These are phyloP conservation scores for Pseudogymnoascus sp. DNA, from an alignment of 2,329 filamentous ascomycete genomes.

Conservation along the genomic window DNA sequence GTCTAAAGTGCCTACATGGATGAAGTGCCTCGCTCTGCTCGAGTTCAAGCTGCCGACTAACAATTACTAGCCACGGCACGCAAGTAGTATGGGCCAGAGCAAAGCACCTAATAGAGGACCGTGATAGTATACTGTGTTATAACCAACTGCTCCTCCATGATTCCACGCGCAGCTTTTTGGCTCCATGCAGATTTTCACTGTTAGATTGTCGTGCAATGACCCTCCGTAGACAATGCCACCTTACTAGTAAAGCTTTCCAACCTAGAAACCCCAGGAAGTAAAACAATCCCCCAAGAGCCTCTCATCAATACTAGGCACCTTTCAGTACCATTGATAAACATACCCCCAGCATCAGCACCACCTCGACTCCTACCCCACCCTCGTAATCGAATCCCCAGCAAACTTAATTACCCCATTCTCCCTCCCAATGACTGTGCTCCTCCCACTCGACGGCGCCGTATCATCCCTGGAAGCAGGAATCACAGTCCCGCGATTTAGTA, in stretches of 20 bases:
- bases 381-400: not conserved
- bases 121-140: not conserved
- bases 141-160: not conserved
- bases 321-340: not conserved
- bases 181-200: not conserved
- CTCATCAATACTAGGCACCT: not conserved
- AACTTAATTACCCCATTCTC: not conserved
- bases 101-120: not conserved
- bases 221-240: not conserved
- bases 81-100: not conserved
- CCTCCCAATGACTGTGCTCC: not conserved
- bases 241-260: not conserved
- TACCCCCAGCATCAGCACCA: no score
- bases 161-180: not conserved
- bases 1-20: not conserved
- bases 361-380: not conserved
- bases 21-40: not conserved
- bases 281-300: not conserved
- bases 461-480: not conserved
- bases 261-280: not conserved
- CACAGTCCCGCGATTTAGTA: constrained; percentile 3
- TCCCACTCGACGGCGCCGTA: not conserved
- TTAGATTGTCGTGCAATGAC: not conserved
- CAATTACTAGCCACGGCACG: not conserved
- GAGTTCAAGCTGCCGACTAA: not conserved